phyloP scores from a whole-genome alignment of 225 moss, liverwort and hornwort species.

The Sphagnum tenellum region DNA sequence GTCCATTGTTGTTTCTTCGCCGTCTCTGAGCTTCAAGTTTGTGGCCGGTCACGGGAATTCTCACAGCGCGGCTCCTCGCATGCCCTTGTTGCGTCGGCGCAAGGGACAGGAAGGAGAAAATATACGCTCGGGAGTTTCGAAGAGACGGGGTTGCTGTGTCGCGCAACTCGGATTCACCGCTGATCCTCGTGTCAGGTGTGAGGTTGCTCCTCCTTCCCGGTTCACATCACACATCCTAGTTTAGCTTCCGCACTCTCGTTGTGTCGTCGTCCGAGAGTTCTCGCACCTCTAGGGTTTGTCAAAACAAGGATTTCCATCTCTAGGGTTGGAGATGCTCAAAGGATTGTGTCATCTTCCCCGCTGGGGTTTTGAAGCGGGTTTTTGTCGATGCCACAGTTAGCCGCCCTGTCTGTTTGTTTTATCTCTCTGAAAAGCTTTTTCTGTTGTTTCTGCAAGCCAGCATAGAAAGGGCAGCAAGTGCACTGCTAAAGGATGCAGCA shows the following conservation, averaged over 20 bases:
- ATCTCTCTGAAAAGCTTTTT: neutral
- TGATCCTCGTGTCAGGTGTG: conserved; percentile 36
- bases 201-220: neutral
- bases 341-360: neutral
- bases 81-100: neutral
- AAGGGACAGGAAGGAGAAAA: neutral
- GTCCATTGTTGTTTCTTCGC: neutral
- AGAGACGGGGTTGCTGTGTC: neutral
- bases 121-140: neutral
- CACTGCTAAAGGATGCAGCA: conserved; percentile 39
- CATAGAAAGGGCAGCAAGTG: conserved; percentile 44
- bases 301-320: no score
- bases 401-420: neutral
- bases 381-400: neutral
- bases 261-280: neutral
- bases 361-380: neutral
- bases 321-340: no score
- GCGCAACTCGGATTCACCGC: conserved; percentile 31
- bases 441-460: conserved; percentile 5
- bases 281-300: neutral
- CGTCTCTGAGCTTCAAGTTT: neutral
- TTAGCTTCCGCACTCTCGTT: neutral
- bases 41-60: neutral
- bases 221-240: neutral
- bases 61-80: neutral